Evolutionary conservation across 768 basidiomycete species (phyloP).

Genomic region (Tylopilus subfusipes): DNA sequence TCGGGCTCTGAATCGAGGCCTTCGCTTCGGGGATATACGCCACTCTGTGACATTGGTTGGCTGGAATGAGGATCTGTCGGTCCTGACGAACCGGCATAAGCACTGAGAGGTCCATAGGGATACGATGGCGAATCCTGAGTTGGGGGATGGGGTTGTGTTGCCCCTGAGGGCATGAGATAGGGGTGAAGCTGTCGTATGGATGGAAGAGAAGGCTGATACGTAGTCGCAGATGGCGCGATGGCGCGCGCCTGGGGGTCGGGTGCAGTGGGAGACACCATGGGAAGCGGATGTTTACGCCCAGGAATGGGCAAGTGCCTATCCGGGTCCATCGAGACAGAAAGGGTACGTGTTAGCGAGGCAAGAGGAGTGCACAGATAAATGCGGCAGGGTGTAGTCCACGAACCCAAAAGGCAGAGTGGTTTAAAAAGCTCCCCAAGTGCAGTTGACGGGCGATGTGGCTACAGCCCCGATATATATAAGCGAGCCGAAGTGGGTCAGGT

Average conservation of each 20-base stretch:
- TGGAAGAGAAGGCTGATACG: constrained; percentile 43
- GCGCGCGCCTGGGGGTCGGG: constrained; percentile 27
- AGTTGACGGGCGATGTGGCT: constrained; percentile 27
- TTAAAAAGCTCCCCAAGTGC: constrained; percentile 23
- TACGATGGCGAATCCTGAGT: constrained; percentile 27
- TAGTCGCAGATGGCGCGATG: constrained; percentile 20
- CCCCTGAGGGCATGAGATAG: constrained; percentile 53
- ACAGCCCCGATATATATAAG: constrained; percentile 30
- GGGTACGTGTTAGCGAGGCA: constrained; percentile 16
- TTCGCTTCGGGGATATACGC: constrained; percentile 33
- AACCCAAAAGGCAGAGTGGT: constrained; percentile 22
- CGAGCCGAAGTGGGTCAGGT: constrained; percentile 27
- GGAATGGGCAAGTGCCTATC: constrained; percentile 35
- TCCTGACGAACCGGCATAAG: constrained; percentile 24
- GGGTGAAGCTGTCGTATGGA: constrained; percentile 69
- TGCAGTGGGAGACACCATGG: constrained; percentile 26
- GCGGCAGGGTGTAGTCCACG: constrained; percentile 21
- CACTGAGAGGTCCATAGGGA: constrained; percentile 23
- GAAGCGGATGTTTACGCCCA: constrained; percentile 30
- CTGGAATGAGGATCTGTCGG: constrained; percentile 27
- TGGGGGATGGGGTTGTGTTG: constrained; percentile 27
- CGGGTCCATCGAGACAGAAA: constrained; percentile 32
- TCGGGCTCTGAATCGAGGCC: constrained; percentile 57
- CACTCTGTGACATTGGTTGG: constrained; percentile 19
- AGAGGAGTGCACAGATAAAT: constrained; percentile 14